Percentiles rank a stretch among this genome's conserved stretches.
These are phyloP conservation scores for Trichoderma erinaceum DNA, from an alignment of 495 filamentous ascomycete genomes.

Conservation along the genomic window DNA sequence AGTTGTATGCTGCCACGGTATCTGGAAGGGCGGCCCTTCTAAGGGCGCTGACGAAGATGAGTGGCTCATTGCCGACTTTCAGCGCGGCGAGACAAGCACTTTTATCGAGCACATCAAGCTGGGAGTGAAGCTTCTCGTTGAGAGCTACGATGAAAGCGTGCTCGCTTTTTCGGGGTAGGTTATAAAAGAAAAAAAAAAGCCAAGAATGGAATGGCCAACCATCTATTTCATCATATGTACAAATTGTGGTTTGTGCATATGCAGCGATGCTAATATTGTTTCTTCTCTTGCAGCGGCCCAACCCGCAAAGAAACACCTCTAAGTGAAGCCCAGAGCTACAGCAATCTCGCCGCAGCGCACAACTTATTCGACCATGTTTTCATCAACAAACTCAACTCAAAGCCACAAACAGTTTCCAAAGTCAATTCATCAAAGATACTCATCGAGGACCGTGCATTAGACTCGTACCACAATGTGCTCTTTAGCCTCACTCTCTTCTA, in stretches of 20 bases:
- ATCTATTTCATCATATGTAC: not conserved
- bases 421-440: conserved; percentile 31
- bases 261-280: not conserved
- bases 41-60: conserved; percentile 55
- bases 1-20: conserved; percentile 75
- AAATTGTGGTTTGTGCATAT: no score
- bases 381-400: not conserved
- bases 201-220: no score
- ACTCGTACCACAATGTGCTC: conserved; percentile 73
- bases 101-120: conserved; percentile 65
- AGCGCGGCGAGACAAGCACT: conserved; percentile 63
- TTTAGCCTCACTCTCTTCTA: conserved; percentile 62
- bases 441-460: conserved; percentile 62
- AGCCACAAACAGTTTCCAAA: conserved; percentile 17
- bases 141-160: conserved; percentile 32
- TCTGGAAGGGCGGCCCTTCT: conserved; percentile 61
- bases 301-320: conserved; percentile 51
- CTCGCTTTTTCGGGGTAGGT: conserved; percentile 71
- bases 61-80: conserved; percentile 70
- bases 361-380: conserved; percentile 29
- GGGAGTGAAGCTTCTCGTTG: conserved; percentile 47
- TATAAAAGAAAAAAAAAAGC: not conserved
- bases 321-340: conserved; percentile 64
- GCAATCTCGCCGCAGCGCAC: conserved; percentile 42
- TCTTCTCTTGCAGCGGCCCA: conserved; percentile 43